Base-by-base conservation (phyloP, 495 filamentous ascomycete species). In the Hypoxylon fragiforme region DNA sequence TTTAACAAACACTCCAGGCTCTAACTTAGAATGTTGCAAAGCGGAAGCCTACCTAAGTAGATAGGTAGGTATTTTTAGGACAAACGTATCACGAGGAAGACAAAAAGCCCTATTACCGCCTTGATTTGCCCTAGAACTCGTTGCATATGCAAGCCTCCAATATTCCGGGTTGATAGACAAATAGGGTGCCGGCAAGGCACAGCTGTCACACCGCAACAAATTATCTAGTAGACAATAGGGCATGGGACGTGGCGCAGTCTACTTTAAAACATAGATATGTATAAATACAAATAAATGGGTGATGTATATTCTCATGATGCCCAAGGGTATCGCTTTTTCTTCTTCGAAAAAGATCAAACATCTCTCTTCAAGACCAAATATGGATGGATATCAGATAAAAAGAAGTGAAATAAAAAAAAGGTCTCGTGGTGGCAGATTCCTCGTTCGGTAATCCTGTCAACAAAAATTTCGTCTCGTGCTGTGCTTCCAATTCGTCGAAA, bases 301-400 rank as follows among this genome's bases (percentile, higher is more conserved):
- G 38, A 2, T 26, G 42, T 61, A 62, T 56, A 45, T 54, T 42
- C 30, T 36, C 46, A 56, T 56, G 57, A 61, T 55, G 47, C 52
- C 58, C 43, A 56, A 56, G 58, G 58, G 58, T 56, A 61, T 61
- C 57, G 31, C 13, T 39, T 16, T 47, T n/a, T n/a, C n/a, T n/a
- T 38, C 12, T 21, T 51, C 42, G 45, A 47, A 61, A 47, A 24
- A 49, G 44, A 44, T 26, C 37, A 48, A 34, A 60, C 28, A 38
- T 39, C 16, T 50, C 37, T 24, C 46, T 56, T 22, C 21, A 57
- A 45, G 40, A 45, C 28, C 41, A 51, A 40, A 50, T 42, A 48
- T 16, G 35, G 20, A 34, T 62, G 44, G 48, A 62, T 62, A 56
- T 56, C 52, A 53, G 47, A 52, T 50, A 60, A 26, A 50, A 50